Evolutionary conservation across 768 basidiomycete genomes (phyloP), one percentile per base, ranked within the genome.

Genomic region (Leccinum pellstonianum): DNA sequence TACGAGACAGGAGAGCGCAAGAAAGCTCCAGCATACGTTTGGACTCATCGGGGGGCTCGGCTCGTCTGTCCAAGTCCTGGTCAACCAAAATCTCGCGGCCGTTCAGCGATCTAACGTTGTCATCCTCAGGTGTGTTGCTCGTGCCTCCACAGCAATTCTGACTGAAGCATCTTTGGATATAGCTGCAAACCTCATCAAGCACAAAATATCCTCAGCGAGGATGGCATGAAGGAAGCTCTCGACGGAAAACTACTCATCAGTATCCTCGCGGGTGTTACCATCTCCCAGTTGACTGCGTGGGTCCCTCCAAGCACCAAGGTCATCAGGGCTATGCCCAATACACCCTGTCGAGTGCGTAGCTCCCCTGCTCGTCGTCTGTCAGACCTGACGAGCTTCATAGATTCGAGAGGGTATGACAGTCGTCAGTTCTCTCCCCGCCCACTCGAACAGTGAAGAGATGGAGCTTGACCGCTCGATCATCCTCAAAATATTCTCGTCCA

Each of bases 371-470:
- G 3, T n/a, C 41, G 19, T 38, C 48, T 14, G n/a, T 15, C 31
- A 38, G 10, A 38, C 29, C 25, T 59, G 41, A 61, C 53, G 17
- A 60, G 10, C 27, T 12, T 35, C 10, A 1, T 23, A 99, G 97
- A 98, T 99, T 70, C 89, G 97, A 21, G 96, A 98, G 77, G 97
- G 97, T 59, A 98, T 99, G 97, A 98, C 95, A 1, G 88, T 97
- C 43, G 83, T 98, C 57, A 91, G 91, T 37, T 87, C 83, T 14
- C 80, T 96, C 41, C 83, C 85, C 5, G 66, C 76, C 3, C 80
- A 81, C 35, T 66, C 38, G 15, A 60, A 64, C 21, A 72, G 81
- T 46, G 72, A 66, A 37, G 69, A 74, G 21, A 72, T 79, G n/a
- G 86, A 86, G 41, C 77, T 81, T 11, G 85, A 93, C 72, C 83